Evolutionary conservation across 208 protist genomes (phyloP).

Genomic region (Wallacemonas sp.): DNA sequence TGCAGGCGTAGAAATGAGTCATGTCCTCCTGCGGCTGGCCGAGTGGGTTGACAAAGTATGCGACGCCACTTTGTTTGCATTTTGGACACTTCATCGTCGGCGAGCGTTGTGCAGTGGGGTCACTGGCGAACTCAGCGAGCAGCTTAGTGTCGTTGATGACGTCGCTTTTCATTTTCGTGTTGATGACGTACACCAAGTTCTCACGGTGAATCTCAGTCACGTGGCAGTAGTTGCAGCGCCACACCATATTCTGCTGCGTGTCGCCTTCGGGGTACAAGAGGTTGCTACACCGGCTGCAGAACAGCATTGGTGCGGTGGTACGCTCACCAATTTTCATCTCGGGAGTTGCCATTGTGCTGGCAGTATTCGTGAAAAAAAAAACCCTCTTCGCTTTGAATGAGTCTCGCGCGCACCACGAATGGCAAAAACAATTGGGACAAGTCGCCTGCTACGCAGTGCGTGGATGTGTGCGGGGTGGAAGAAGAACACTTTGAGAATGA

Average conservation of each 20-base stretch:
- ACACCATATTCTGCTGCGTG: slow-evolving; percentile 51
- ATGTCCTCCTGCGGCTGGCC: slow-evolving; percentile 89
- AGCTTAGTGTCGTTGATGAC: slow-evolving; percentile 75
- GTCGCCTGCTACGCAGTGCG: no score
- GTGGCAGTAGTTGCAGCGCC: slow-evolving; percentile 88
- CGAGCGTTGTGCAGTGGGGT: slow-evolving; percentile 87
- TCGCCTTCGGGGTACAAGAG: slow-evolving; percentile 85
- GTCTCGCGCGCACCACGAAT: no score
- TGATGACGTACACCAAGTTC: slow-evolving; percentile 88
- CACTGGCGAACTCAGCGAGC: slow-evolving; percentile 83
- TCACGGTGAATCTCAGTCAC: slow-evolving; percentile 76
- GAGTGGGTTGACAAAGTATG: slow-evolving; percentile 90
- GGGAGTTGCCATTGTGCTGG: neutral
- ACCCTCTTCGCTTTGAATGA: no score
- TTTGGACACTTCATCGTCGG: slow-evolving; percentile 70
- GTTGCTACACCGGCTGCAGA: slow-evolving; percentile 86
- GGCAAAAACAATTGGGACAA: no score
- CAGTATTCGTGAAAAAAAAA: neutral
- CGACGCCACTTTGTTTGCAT: slow-evolving; percentile 66
- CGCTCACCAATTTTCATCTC: slow-evolving; percentile 24
- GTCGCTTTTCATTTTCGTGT: slow-evolving; percentile 81
- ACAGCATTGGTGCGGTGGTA: slow-evolving; percentile 84
- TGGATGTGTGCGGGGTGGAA: no score
- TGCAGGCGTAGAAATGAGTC: slow-evolving; percentile 89
- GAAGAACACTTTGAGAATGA: no score